Conservation (phyloP, 345 rosid species). For the Gossypium rotundifolium region DNA sequence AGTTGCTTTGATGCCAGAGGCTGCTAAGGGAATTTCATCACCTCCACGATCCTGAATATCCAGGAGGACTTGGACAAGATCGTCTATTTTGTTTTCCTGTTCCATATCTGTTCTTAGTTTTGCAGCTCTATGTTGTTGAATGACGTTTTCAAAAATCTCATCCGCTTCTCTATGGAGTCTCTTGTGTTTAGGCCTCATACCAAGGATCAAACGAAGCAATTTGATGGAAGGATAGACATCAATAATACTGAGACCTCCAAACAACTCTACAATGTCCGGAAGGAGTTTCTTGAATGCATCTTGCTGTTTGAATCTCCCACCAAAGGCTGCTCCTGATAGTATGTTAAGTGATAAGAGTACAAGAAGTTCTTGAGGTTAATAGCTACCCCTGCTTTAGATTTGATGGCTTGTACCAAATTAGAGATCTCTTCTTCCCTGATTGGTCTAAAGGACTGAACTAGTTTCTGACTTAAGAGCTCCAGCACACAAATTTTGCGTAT, state of each 20-base stretch:
- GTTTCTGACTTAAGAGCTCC: not conserved
- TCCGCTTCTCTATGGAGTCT: not conserved
- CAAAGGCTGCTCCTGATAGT: not conserved
- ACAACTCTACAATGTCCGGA: not conserved
- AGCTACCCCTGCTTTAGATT: not conserved
- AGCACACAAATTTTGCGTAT: not conserved
- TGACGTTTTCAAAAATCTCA: not conserved
- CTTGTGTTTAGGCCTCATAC: not conserved
- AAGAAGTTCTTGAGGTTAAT: not conserved
- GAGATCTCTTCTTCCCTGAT: not conserved
- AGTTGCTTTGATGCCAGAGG: not conserved
- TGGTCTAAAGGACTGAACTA: not conserved
- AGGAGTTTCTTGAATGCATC: not conserved
- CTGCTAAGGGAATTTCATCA: not conserved
- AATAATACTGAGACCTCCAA: slow-evolving; percentile 4
- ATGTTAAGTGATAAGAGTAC: not conserved
- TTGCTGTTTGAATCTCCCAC: not conserved
- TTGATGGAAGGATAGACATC: not conserved
- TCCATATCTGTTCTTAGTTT: not conserved
- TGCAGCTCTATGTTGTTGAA: not conserved
- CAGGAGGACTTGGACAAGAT: not conserved
- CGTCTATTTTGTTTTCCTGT: not conserved
- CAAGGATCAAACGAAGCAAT: not conserved
- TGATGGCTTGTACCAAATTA: not conserved
- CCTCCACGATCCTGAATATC: not conserved